Conservation (phyloP, 2,329 filamentous ascomycete genomes). For the Calonectria pseudoreteaudii region DNA sequence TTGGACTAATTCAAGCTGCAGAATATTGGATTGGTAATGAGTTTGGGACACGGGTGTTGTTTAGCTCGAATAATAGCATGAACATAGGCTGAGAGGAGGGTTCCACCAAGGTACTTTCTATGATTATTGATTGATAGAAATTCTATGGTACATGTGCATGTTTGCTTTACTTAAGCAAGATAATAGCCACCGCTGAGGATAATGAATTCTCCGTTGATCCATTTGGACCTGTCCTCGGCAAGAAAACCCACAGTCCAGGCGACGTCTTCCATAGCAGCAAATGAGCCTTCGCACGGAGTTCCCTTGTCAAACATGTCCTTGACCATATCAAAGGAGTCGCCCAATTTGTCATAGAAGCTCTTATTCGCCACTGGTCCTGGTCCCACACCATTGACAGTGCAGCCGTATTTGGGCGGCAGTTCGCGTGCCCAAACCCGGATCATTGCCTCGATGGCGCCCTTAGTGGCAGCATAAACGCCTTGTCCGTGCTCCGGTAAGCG, state of each 20-base stretch:
- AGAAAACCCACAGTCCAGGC: background rate
- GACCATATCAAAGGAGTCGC: background rate
- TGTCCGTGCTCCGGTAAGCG: background rate
- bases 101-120: background rate
- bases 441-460: background rate
- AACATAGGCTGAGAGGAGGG: too few species aligned
- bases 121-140: background rate
- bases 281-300: background rate
- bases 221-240: background rate
- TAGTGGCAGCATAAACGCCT: background rate
- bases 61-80: too few species aligned
- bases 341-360: background rate
- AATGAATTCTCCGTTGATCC: background rate
- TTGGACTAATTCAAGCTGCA: background rate
- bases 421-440: background rate
- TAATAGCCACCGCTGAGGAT: background rate
- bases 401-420: conserved; percentile 59
- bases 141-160: background rate
- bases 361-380: background rate
- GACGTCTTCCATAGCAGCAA: background rate
- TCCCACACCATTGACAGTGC: background rate
- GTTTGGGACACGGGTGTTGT: background rate
- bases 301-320: background rate
- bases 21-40: background rate
- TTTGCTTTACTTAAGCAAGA: background rate